phyloP scores from a whole-genome alignment of 176 grass and related monocot genomes.

The Triticum aestivum region DNA sequence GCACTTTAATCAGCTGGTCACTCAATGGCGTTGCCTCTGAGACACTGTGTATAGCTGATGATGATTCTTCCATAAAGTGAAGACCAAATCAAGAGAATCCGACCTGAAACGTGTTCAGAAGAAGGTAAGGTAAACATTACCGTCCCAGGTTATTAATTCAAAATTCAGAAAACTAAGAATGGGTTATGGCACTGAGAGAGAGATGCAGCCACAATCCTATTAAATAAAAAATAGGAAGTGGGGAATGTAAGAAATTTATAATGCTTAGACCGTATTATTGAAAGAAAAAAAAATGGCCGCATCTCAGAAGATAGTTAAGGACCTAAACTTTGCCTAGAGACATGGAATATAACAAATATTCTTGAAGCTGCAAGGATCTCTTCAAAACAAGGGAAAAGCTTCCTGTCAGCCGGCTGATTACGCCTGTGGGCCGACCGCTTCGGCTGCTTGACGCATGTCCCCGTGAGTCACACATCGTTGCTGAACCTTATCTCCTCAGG shows the following conservation, averaged over 20 bases:
- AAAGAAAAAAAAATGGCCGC: conserved; percentile 19
- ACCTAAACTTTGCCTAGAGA: conserved; percentile 10
- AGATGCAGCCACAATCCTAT: not conserved
- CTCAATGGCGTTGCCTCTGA: conserved; percentile 55
- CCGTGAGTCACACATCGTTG: too few relatives aligned
- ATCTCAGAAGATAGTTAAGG: conserved; percentile 16
- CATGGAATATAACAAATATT: conserved; percentile 7
- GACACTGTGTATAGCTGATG: conserved; percentile 57
- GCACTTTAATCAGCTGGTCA: conserved; percentile 53
- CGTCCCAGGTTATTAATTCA: not conserved
- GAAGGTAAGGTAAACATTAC: conserved; percentile 4
- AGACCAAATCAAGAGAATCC: conserved; percentile 58
- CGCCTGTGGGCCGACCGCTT: too few relatives aligned
- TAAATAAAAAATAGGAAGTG: not conserved
- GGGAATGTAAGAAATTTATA: not conserved
- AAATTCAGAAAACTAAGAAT: not conserved
- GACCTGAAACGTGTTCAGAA: conserved; percentile 53
- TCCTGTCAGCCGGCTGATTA: too few relatives aligned
- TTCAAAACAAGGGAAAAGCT: not conserved
- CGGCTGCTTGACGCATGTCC: too few relatives aligned
- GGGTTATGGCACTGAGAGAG: not conserved
- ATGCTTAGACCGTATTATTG: conserved; percentile 5
- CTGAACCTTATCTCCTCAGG: too few relatives aligned
- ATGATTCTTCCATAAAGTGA: conserved; percentile 70
- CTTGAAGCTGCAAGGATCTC: not conserved